Base-by-base conservation (phyloP, 2,329 filamentous ascomycete genomes). In the Colletotrichum kahawae region DNA sequence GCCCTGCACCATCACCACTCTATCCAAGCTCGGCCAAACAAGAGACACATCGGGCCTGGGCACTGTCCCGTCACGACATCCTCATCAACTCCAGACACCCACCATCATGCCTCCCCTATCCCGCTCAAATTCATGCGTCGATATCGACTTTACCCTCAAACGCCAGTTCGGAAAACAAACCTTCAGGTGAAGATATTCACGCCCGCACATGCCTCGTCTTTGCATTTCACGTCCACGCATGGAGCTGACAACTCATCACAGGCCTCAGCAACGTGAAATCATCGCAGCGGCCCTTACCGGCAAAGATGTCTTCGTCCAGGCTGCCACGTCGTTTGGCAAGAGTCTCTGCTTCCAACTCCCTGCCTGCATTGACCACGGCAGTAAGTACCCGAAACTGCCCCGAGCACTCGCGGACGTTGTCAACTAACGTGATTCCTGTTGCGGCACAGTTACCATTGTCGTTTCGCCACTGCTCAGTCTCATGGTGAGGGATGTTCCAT, bases 261-360 rank as follows among this genome's bases (percentile, higher is more conserved):
- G 73, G 29, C 95, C 95, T 13, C 87, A 94, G 48, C 96, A 98
- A 82, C 92, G 95, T 75, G 95, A 98, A 80, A 95, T 98, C 71
- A 96, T 98, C 70, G 88, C 90, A 73, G 94, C 95, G 9, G 94
- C 95, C 4, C 88, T 98, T 10, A 91, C 94, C 71, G 94, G 95
- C 18, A 90, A 96, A 77, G 96, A 98, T 92, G 94, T 98, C 57
- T 98, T 98, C 81, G 90, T 98, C 1, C 96, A 98, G 84, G 96
- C 96, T 62, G 94, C 94, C 70, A 96, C 94, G 4, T 95, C 93
- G 12, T 98, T 98, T 83, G 96, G 96, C 56, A 98, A 98, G 84
- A 97, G 95, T 81, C 84, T 98, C 68, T 98, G 96, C 85, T 98
- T 96, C 82, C 96, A 98, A 82, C 89, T 98, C 1, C 96, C 96